Evolutionary conservation across 257 asterid species (phyloP).

Genomic region (Rauvolfia tetraphylla): DNA sequence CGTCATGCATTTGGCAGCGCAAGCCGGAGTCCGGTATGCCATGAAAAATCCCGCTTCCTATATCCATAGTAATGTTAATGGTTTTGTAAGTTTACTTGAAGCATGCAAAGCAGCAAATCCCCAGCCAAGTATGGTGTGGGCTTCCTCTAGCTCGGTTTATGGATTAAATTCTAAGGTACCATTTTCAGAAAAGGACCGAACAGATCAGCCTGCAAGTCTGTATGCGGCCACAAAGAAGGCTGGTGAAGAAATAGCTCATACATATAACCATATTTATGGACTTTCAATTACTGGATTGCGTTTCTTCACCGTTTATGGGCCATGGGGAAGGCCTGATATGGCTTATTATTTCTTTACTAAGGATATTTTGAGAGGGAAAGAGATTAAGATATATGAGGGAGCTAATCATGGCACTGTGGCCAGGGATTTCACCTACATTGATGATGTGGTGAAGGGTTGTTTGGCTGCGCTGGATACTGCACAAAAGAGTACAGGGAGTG

Average conservation of each 20-base stretch:
- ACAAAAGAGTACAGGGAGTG: conserved; percentile 62
- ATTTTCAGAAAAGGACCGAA: conserved; percentile 65
- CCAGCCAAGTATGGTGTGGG: conserved; percentile 75
- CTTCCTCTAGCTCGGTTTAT: conserved; percentile 79
- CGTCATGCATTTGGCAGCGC: conserved; percentile 86
- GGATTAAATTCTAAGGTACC: conserved; percentile 83
- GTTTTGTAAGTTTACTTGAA: conserved; percentile 65
- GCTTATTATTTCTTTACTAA: conserved; percentile 76
- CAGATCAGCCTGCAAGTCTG: conserved; percentile 79
- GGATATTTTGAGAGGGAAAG: conserved; percentile 68
- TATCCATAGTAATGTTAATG: conserved; percentile 61
- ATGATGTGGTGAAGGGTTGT: conserved; percentile 82
- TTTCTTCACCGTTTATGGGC: conserved; percentile 83
- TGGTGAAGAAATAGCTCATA: conserved; percentile 84
- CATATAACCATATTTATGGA: conserved; percentile 73
- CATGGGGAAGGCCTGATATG: conserved; percentile 94
- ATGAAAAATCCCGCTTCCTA: conserved; percentile 72
- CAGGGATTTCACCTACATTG: conserved; percentile 74
- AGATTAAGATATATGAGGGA: conserved; percentile 66
- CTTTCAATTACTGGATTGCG: conserved; percentile 74
- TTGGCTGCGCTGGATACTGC: conserved; percentile 66
- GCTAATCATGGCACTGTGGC: conserved; percentile 65
- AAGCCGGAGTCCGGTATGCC: conserved; percentile 85
- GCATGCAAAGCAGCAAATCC: conserved; percentile 57
- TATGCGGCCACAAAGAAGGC: conserved; percentile 87